Base-by-base conservation (phyloP, 2,329 filamentous ascomycete genomes). In the Pleoardoris graminearum region DNA sequence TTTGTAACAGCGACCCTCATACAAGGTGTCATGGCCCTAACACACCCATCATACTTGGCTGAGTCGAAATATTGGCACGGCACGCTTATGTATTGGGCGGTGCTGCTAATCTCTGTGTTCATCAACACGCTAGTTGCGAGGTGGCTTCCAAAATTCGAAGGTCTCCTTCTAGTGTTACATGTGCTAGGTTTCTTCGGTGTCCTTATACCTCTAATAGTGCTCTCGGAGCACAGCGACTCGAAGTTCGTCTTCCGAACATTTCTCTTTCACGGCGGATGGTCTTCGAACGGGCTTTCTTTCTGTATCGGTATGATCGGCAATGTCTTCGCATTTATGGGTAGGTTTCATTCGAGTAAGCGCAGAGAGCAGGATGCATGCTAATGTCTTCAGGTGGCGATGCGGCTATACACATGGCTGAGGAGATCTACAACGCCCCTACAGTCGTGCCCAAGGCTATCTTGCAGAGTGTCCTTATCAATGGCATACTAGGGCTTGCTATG, bases 101-200 rank as follows among this genome's bases (percentile, higher is more conserved):
- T 27, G 5, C 6, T 27, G 25, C 10, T 27, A 27, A 60, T 78
- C 16, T 62, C 72, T 4, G 14, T 65, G 1, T 58, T 76, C 21
- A 52, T 61, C 17, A 66, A 76, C 50, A 81, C 80, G 57, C 72
- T 71, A 1, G 62, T 75, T 17, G 65, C 73, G 4, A 74, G 72
- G 2, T 69, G 68, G 10, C 53, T 73, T 2, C 76, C 77, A 3
- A 60, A 70, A 12, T 61, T 78, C 43, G 78, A 82, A 55, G 71
- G 73, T 1, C 50, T 75, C 8, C 64, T 79, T 29, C 63, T 79
- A 4, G 62, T 78, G n/a, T 49, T 81, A 2, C 79, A 81, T 51
- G 63, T 80, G 22, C 53, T 76, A n/a, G 79, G 78, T 3, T 76
- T 80, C 54, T 76, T 80, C 48, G 77, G 25, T 5, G 25, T 27